A percentile compares a stretch with the other conserved stretches of the same genome.
These are phyloP conservation scores for Daldinia concentrica DNA, from an alignment of 495 filamentous ascomycete species.

Conservation along the genomic window DNA sequence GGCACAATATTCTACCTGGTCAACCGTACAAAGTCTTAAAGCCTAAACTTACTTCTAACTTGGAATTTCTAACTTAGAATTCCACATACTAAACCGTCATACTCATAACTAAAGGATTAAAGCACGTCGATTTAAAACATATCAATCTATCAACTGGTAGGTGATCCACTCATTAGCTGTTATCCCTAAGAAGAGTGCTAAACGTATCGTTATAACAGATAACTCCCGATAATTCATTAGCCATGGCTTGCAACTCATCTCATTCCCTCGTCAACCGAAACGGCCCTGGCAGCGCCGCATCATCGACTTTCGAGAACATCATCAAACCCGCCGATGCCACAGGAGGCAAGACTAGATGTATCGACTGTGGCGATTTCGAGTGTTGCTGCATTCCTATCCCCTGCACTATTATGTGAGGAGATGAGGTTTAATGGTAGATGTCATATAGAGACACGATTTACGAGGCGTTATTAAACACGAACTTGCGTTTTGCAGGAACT, in stretches of 20 bases:
- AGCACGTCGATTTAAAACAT: background rate
- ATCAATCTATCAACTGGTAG: slow-evolving; percentile 11
- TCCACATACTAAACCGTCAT: background rate
- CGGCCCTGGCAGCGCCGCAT: slow-evolving; percentile 52
- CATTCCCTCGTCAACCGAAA: slow-evolving; percentile 46
- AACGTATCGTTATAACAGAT: background rate
- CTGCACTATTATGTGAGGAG: slow-evolving; percentile 53
- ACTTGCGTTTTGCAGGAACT: slow-evolving; percentile 5
- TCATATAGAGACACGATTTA: slow-evolving; percentile 1
- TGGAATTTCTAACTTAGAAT: background rate
- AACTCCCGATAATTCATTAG: background rate
- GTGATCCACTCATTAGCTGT: background rate
- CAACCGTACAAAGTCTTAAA: slow-evolving; percentile 1
- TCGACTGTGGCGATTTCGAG: slow-evolving; percentile 57
- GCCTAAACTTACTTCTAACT: background rate
- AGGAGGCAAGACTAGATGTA: slow-evolving; percentile 54
- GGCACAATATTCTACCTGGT: no score
- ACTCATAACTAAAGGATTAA: background rate
- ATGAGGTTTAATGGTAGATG: background rate
- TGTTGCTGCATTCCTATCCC: slow-evolving; percentile 61
- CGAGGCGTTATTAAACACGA: slow-evolving; percentile 9
- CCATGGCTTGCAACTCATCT: slow-evolving; percentile 45
- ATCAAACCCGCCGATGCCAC: slow-evolving; percentile 51
- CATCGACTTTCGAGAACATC: slow-evolving; percentile 53
- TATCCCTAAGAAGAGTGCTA: background rate